Conservation (phyloP, 345 rosid genomes). For the Excoecaria agallocha region DNA sequence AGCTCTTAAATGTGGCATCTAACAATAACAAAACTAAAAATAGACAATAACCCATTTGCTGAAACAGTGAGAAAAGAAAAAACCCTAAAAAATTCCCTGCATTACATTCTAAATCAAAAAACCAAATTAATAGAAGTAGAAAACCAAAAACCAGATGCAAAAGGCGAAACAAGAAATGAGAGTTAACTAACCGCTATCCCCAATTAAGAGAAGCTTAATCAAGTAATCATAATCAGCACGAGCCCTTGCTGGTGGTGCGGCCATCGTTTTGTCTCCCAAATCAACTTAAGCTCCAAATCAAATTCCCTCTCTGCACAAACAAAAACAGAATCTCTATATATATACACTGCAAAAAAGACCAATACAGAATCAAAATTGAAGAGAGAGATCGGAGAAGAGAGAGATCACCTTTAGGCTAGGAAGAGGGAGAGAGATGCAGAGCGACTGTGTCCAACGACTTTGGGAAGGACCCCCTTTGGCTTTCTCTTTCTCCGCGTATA, state of each 20-base stretch:
- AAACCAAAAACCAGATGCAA: background rate
- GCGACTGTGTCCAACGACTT: background rate
- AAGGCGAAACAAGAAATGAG: background rate
- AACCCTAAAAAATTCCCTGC: background rate
- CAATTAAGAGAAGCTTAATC: constrained; percentile 15
- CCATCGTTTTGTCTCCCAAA: background rate
- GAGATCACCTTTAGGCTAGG: background rate
- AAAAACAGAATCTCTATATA: background rate
- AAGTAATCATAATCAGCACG: constrained; percentile 18
- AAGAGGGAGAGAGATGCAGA: background rate
- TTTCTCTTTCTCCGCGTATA: constrained; percentile 5
- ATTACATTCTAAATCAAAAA: background rate
- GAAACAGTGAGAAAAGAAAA: background rate
- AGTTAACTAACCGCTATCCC: constrained; percentile 17
- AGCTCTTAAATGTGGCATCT: background rate
- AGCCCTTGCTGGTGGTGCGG: constrained; percentile 14
- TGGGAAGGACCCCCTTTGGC: background rate
- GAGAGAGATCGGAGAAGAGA: background rate
- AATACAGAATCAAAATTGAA: background rate
- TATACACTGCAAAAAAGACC: background rate
- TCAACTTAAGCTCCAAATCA: background rate
- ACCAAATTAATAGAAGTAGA: background rate
- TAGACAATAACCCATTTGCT: background rate
- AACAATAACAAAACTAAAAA: constrained; percentile 20
- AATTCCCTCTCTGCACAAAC: background rate